A percentile compares a stretch with the other conserved stretches of the same genome.
phyloP scores from a whole-genome alignment of 2,329 filamentous ascomycete species.

The Sclerotinia minor region DNA sequence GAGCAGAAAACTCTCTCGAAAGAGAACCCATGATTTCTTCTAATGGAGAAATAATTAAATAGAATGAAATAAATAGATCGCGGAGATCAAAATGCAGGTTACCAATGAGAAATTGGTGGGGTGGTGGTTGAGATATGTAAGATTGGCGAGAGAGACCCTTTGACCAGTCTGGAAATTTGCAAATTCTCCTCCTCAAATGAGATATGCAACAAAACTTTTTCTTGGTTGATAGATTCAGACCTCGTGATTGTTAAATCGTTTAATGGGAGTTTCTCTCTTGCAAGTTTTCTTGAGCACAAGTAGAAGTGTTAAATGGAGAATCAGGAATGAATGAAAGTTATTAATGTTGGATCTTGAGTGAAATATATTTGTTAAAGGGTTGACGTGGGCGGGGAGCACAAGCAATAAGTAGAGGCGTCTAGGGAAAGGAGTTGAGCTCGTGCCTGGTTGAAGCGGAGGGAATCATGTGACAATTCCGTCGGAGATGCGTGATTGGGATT shows the following conservation, averaged over 20 bases:
- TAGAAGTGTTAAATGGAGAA: not conserved
- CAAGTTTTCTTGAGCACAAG: not conserved
- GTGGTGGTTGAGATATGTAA: constrained; percentile 34
- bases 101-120: constrained; percentile 30
- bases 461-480: constrained; percentile 15
- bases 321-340: not conserved
- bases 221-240: constrained; percentile 22
- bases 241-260: constrained; percentile 8
- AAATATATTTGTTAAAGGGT: not conserved
- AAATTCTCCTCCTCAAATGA: constrained; percentile 23
- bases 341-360: not conserved
- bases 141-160: constrained; percentile 24
- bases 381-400: constrained; percentile 24
- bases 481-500: constrained; percentile 11
- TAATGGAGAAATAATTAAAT: not conserved
- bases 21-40: constrained; percentile 34
- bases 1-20: constrained; percentile 29
- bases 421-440: constrained; percentile 9
- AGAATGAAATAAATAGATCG: not conserved
- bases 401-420: constrained; percentile 23
- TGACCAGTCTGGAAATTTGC: not conserved
- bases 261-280: not conserved
- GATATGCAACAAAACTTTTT: constrained; percentile 28
- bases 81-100: constrained; percentile 30
- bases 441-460: constrained; percentile 12